Evolutionary conservation across 805 yeast genomes (phyloP).

Genomic region (Ogataea parapolymorpha): DNA sequence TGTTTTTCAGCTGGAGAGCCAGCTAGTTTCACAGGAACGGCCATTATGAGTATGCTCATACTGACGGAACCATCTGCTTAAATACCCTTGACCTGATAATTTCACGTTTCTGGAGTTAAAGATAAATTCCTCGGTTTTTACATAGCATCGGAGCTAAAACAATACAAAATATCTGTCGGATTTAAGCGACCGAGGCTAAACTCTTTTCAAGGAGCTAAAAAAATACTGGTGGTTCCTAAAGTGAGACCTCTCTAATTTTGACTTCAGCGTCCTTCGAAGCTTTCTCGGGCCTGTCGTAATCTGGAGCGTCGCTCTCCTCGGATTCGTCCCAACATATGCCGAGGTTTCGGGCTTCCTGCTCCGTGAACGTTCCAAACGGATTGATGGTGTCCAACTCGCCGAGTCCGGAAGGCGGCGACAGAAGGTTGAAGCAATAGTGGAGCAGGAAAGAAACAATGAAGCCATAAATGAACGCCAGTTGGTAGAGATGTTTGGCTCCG

Average conservation of each 20-base stretch:
- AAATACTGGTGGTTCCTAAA: not conserved
- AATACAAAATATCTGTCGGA: too few relatives aligned
- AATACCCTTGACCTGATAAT: too few relatives aligned
- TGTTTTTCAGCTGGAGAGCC: not conserved
- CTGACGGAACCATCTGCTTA: too few relatives aligned
- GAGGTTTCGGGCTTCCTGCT: conserved; percentile 31
- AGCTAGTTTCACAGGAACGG: too few relatives aligned
- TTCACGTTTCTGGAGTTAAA: too few relatives aligned
- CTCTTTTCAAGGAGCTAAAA: too few relatives aligned
- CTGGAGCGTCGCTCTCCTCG: not conserved
- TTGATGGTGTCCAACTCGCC: conserved; percentile 36
- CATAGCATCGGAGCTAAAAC: too few relatives aligned
- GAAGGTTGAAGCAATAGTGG: conserved; percentile 33
- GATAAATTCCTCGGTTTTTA: too few relatives aligned
- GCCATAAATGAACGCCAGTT: conserved; percentile 42
- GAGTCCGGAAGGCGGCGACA: conserved; percentile 37
- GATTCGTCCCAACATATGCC: conserved; percentile 21
- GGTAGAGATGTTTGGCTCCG: conserved; percentile 42
- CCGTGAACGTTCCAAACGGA: conserved; percentile 31
- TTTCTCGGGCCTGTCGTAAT: too few relatives aligned
- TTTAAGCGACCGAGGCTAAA: too few relatives aligned
- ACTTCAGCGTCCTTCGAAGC: not conserved
- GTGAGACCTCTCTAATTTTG: not conserved
- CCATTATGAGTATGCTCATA: too few relatives aligned
- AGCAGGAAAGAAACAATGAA: conserved; percentile 40